phyloP scores from a whole-genome alignment of 2,329 filamentous ascomycete species.

The Diaporthe sp. region DNA sequence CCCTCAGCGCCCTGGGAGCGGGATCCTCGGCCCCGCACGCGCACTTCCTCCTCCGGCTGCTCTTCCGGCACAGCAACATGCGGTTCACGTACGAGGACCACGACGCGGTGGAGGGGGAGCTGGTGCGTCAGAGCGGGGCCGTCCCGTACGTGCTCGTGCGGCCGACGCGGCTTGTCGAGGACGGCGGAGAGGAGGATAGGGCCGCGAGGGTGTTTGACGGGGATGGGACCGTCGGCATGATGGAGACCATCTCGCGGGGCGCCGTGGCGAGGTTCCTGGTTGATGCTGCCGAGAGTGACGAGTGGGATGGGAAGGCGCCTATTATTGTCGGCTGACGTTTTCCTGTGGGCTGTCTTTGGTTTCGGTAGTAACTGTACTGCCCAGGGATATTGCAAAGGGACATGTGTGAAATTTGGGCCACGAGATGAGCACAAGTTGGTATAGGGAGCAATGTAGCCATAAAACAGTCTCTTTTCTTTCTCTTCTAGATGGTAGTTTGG shows the following conservation, averaged over 20 bases:
- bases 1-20: constrained; percentile 64
- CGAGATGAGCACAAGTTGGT: background rate
- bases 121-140: constrained; percentile 42
- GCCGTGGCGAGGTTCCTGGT: constrained; percentile 57
- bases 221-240: constrained; percentile 50
- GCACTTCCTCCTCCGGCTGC: constrained; percentile 53
- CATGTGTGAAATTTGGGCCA: too few relatives aligned
- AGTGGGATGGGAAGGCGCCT: constrained; percentile 48
- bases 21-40: constrained; percentile 58
- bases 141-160: constrained; percentile 19
- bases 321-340: constrained; percentile 17
- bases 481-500: constrained; percentile 1
- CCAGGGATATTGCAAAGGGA: background rate
- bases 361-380: background rate
- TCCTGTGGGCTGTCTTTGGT: too few relatives aligned
- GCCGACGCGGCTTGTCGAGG: constrained; percentile 33
- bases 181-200: fast-evolving
- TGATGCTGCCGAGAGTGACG: constrained; percentile 48
- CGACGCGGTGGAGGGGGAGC: constrained; percentile 56
- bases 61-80: constrained; percentile 63
- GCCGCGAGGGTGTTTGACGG: constrained; percentile 38
- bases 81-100: constrained; percentile 61
- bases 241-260: constrained; percentile 44
- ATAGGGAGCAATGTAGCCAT: background rate
- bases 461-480: background rate